A percentile compares a stretch with the other conserved stretches of the same genome.
Evolutionary conservation across 2,329 filamentous ascomycete species (phyloP).

Genomic region (Alternaria rosae): DNA sequence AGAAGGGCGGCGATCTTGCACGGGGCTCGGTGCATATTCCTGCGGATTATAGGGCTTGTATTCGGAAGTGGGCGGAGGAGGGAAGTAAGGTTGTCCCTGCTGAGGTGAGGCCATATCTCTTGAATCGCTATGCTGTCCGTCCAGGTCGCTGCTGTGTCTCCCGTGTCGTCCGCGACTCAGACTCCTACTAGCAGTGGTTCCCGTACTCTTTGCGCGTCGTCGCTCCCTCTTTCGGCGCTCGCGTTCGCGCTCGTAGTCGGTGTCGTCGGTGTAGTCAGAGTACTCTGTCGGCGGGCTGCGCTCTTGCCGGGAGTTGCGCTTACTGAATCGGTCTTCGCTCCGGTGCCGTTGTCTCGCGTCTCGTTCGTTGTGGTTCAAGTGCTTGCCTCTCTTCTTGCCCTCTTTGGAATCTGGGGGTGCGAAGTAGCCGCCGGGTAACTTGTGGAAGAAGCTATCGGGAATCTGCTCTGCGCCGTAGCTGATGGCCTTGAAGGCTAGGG

Average conservation of each 20-base stretch:
- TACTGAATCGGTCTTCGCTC: constrained; percentile 23
- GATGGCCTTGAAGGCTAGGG: constrained; percentile 50
- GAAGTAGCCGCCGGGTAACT: constrained; percentile 49
- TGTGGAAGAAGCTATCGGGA: constrained; percentile 49
- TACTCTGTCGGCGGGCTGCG: constrained; percentile 37
- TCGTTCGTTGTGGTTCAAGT: constrained; percentile 17
- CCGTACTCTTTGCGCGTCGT: constrained; percentile 38
- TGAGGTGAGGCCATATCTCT: constrained; percentile 39
- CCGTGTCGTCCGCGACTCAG: constrained; percentile 39
- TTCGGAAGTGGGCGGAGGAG: constrained; percentile 43
- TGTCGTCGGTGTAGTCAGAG: constrained; percentile 42
- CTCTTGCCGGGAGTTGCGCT: constrained; percentile 35
- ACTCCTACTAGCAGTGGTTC: constrained; percentile 33
- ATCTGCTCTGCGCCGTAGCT: constrained; percentile 49
- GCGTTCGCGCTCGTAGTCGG: constrained; percentile 37
- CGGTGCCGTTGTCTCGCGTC: constrained; percentile 24
- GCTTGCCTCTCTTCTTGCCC: constrained; percentile 28
- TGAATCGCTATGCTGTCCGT: constrained; percentile 33
- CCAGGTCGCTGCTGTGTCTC: constrained; percentile 31
- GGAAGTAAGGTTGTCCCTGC: constrained; percentile 39
- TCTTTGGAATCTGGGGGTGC: constrained; percentile 41
- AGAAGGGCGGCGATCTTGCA: constrained; percentile 33
- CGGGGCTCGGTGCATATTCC: constrained; percentile 37
- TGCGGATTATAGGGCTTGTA: constrained; percentile 49
- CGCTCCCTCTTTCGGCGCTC: constrained; percentile 33